Base-by-base conservation (phyloP, 1,284 basidiomycete genomes). In the Fomitiporia mediterranea region DNA sequence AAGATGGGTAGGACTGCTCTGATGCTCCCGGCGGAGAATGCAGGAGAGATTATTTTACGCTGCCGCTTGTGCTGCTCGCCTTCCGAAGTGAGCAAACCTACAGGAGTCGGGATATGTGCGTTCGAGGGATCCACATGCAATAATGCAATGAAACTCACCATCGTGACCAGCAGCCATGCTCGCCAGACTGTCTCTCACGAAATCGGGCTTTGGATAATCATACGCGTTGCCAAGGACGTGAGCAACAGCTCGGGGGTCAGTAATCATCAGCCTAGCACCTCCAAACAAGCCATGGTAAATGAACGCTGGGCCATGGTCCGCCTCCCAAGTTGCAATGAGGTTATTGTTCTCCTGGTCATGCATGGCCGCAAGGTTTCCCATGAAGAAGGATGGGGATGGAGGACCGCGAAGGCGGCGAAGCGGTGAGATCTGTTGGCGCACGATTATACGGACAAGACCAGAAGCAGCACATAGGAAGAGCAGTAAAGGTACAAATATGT, bases 131-230 rank as follows among this genome's bases (percentile, higher is more conserved):
- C n/a, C n/a, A n/a, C n/a, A n/a, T n/a, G n/a, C 28, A 13, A 38
- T 6, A 38, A 28, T 13, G 34, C 11, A 39, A 40, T 15, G 30
- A 8, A 34, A 38, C 68, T 63, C 40, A 60, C 40, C 34, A 50
- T 78, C 72, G 30, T 71, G 65, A 2, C 79, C 77, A 0, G 72
- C 75, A 32, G 72, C 75, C 79, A 83, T 82, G 35, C 70, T 72
- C 0, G 78, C 79, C 28, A 90, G 70, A 50, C 73, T 73, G 37
- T 81, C 76, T 23, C 81, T 71, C 8, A 86, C 74, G 57, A 83
- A 81, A 44, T 80, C 75, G 1, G 86, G 83, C 64, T 88, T 89
- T 19, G 82, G 83, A 65, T 82, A 88, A 37, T 78, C 73, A 63
- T 87, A 82, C 3, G 80, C 75, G 56, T 78, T 75, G 11, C 73